Evolutionary conservation across 1,284 basidiomycete genomes (phyloP).

Genomic region (Mycena sp.): DNA sequence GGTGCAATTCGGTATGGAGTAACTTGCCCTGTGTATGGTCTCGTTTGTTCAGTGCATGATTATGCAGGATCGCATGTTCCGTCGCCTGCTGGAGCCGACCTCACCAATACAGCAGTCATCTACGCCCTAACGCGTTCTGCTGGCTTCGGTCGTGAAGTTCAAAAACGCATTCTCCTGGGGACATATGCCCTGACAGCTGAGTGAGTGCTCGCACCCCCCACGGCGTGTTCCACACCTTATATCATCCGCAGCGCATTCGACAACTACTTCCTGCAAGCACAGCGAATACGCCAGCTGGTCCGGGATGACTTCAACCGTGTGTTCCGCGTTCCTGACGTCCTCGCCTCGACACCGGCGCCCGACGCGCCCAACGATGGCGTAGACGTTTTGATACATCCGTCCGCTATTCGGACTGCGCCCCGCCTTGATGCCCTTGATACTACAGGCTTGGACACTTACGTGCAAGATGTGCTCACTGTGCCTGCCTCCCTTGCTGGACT

Average conservation of each 20-base stretch:
- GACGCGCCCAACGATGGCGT: conserved; percentile 60
- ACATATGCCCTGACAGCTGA: conserved; percentile 93
- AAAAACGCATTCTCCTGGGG: conserved; percentile 90
- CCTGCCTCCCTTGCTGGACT: conserved; percentile 92
- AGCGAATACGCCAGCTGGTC: conserved; percentile 79
- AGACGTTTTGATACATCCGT: conserved; percentile 88
- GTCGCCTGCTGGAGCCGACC: conserved; percentile 51
- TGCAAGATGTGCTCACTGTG: conserved; percentile 93
- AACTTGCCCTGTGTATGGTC: neutral
- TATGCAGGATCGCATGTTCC: conserved; percentile 64
- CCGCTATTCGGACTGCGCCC: conserved; percentile 84
- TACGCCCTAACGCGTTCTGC: conserved; percentile 70
- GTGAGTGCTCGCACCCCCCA: too few relatives aligned
- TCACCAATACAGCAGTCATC: conserved; percentile 54
- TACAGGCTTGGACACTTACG: conserved; percentile 66
- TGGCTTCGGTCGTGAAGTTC: conserved; percentile 88
- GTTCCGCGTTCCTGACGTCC: conserved; percentile 67
- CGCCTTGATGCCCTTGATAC: conserved; percentile 45
- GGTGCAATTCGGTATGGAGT: conserved; percentile 68
- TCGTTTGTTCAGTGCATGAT: neutral
- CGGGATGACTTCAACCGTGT: conserved; percentile 79
- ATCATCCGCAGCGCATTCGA: conserved; percentile 82
- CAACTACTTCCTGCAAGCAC: conserved; percentile 96
- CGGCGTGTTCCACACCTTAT: neutral
- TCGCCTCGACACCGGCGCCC: conserved; percentile 33